phyloP scores from a whole-genome alignment of 257 asterid species.

The Penstemon davidsonii region DNA sequence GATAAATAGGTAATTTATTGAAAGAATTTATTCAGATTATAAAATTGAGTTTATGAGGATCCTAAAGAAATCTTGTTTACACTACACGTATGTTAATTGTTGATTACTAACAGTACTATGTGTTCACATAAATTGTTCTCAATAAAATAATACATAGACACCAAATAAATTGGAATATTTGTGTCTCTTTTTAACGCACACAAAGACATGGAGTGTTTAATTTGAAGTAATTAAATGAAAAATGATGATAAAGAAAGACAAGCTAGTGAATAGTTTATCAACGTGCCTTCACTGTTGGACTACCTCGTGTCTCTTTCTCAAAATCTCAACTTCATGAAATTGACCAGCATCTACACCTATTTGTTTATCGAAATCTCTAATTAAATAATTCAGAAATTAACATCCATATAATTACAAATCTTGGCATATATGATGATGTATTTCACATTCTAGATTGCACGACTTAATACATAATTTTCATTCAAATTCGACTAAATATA shows the following conservation, averaged over 20 bases:
- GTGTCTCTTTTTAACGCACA: background rate
- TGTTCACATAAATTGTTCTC: no score
- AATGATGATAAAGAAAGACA: constrained; percentile 1
- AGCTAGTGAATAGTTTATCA: constrained; percentile 20
- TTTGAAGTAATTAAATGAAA: background rate
- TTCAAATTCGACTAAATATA: no score
- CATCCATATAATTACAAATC: constrained; percentile 31
- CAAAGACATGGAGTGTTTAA: background rate
- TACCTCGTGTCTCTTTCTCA: constrained; percentile 15
- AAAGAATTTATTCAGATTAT: no score
- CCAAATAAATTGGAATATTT: background rate
- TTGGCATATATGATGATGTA: constrained; percentile 31
- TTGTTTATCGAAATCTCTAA: no score
- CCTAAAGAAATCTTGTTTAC: no score
- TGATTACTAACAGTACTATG: no score
- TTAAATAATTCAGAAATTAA: background rate
- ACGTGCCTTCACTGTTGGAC: constrained; percentile 33
- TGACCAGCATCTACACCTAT: constrained; percentile 16
- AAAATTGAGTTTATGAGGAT: no score
- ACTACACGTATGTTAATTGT: no score
- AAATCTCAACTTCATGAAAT: constrained; percentile 6
- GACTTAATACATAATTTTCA: no score
- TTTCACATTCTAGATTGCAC: constrained; percentile 3
- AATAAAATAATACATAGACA: no score
- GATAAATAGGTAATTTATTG: no score